These are phyloP conservation scores for Fusarium sp. DNA, from an alignment of 2,329 filamentous ascomycete genomes.

Conservation along the genomic window DNA sequence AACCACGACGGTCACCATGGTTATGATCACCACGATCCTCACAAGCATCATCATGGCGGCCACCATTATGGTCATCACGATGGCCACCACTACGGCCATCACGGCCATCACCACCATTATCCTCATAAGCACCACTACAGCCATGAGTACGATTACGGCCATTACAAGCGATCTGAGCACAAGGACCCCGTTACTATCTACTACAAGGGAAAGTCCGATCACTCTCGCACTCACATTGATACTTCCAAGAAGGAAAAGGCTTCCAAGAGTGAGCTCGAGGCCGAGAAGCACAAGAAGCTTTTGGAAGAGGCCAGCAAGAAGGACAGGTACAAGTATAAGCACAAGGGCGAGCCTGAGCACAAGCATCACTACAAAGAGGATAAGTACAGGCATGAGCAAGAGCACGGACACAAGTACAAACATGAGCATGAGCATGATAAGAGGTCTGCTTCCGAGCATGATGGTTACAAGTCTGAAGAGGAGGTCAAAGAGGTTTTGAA, in stretches of 20 bases:
- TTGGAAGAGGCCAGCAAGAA: neutral
- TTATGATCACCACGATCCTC: neutral
- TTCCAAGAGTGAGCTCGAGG: neutral
- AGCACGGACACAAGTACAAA: neutral
- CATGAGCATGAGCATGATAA: conserved; percentile 1
- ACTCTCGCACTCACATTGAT: neutral
- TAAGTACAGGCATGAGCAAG: neutral
- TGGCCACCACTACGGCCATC: neutral
- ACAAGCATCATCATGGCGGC: neutral
- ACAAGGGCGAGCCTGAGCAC: neutral
- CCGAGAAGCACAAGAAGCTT: neutral
- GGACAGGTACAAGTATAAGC: conserved; percentile 2
- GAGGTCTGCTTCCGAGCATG: neutral
- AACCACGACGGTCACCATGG: neutral
- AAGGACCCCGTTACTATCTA: neutral
- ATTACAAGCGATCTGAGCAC: neutral
- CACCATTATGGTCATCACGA: neutral
- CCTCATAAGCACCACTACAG: neutral
- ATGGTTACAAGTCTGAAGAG: neutral
- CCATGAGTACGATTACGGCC: neutral
- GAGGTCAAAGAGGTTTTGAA: neutral
- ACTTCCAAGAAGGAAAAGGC: neutral
- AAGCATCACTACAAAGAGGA: neutral
- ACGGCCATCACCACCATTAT: neutral
- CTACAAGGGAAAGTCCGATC: neutral